These are phyloP conservation scores for Sordariomycetes sp. DNA, from an alignment of 2,329 filamentous ascomycete genomes.

Conservation along the genomic window DNA sequence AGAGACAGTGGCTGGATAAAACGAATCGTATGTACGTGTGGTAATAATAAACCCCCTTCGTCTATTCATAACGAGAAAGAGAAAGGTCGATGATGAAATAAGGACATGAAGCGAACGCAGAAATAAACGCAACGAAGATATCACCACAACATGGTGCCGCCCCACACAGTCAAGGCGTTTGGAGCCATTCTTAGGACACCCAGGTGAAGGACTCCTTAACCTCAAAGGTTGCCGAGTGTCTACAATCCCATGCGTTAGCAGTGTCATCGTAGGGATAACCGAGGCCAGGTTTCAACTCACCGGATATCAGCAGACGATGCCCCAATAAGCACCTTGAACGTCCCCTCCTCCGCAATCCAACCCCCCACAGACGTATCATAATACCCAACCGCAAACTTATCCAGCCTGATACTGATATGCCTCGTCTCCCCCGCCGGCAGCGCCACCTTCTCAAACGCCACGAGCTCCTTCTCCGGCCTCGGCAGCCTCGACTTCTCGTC, in stretches of 20 bases:
- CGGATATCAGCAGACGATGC: constrained; percentile 50
- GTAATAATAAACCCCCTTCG: not conserved
- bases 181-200: constrained; percentile 33
- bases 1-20: not conserved
- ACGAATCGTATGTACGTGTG: not conserved
- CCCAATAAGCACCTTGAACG: constrained; percentile 46
- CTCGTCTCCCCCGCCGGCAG: constrained; percentile 42
- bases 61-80: not conserved
- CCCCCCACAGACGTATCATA: constrained; percentile 43
- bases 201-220: constrained; percentile 53
- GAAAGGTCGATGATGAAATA: not conserved
- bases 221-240: constrained; percentile 36
- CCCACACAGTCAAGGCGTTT: not conserved
- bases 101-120: not conserved
- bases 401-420: constrained; percentile 29
- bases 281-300: constrained; percentile 22
- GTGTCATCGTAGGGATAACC: not conserved
- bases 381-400: constrained; percentile 43
- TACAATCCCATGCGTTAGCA: constrained; percentile 15
- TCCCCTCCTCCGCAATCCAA: constrained; percentile 55
- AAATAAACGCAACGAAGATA: not conserved
- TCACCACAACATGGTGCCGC: not conserved
- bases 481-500: constrained; percentile 49
- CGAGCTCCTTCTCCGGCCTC: constrained; percentile 56
- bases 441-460: constrained; percentile 53